Conservation (phyloP, 331 rosid genomes). For the Dryas integrifolia region DNA sequence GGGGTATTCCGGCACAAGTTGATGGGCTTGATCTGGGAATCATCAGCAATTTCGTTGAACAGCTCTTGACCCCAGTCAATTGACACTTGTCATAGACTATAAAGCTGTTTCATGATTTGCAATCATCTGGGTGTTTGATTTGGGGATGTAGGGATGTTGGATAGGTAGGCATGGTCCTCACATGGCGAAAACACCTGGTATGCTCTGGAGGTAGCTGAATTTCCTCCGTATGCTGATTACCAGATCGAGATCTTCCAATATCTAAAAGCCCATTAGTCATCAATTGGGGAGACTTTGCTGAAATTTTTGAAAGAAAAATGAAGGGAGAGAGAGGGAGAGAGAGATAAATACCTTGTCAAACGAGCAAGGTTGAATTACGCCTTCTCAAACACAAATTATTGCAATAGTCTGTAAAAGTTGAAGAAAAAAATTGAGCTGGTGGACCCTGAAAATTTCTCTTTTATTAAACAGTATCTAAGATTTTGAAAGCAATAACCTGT, state of each 20-base stretch:
- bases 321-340: neutral
- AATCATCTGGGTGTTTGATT: slow-evolving; percentile 46
- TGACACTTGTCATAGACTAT: slow-evolving; percentile 29
- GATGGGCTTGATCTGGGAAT: slow-evolving; percentile 45
- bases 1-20: slow-evolving; percentile 66
- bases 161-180: slow-evolving; percentile 67
- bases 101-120: slow-evolving; percentile 42
- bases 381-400: slow-evolving; percentile 80
- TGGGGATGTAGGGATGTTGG: slow-evolving; percentile 57
- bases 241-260: slow-evolving; percentile 64
- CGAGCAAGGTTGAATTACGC: slow-evolving; percentile 82
- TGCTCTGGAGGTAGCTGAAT: slow-evolving; percentile 74
- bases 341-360: slow-evolving; percentile 57
- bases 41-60: slow-evolving; percentile 42
- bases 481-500: slow-evolving; percentile 49
- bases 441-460: neutral
- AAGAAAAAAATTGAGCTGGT: neutral
- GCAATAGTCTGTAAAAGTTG: slow-evolving; percentile 60
- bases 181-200: slow-evolving; percentile 69
- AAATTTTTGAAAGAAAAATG: neutral
- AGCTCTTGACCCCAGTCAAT: slow-evolving; percentile 44
- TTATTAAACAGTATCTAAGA: neutral
- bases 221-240: slow-evolving; percentile 58
- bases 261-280: slow-evolving; percentile 36
- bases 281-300: neutral